Percentiles rank a stretch among this genome's conserved stretches.
These are phyloP conservation scores for Aspergillus aculeatus DNA, from an alignment of 2,329 filamentous ascomycete species.

Conservation along the genomic window DNA sequence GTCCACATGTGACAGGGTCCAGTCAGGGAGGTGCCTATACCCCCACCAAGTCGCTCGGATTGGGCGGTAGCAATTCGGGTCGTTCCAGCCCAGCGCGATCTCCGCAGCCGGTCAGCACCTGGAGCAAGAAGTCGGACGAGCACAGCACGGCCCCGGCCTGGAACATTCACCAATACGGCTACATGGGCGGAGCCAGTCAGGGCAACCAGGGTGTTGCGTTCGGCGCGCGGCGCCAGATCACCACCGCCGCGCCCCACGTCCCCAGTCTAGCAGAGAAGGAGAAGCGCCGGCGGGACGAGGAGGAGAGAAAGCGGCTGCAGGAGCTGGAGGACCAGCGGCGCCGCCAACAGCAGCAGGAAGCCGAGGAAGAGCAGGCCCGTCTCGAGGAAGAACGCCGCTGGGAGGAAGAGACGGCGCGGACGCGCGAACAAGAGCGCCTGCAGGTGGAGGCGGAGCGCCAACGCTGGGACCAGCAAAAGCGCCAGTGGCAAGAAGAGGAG, in stretches of 20 bases:
- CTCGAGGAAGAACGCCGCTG: conserved; percentile 48
- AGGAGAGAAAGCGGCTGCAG: conserved; percentile 50
- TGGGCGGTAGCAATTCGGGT: conserved; percentile 53
- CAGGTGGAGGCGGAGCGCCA: conserved; percentile 48
- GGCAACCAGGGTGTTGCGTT: conserved; percentile 93
- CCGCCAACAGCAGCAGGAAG: conserved; percentile 52
- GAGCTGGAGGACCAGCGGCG: conserved; percentile 51
- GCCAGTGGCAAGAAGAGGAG: conserved; percentile 73
- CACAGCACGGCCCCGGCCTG: conserved; percentile 81
- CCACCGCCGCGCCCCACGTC: conserved; percentile 73
- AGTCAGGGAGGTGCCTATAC: conserved; percentile 47
- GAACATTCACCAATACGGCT: conserved; percentile 98
- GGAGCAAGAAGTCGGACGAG: conserved; percentile 85
- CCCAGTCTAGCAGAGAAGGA: conserved; percentile 85
- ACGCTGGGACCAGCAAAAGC: conserved; percentile 55
- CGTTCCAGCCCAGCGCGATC: conserved; percentile 63
- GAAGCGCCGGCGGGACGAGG: conserved; percentile 60
- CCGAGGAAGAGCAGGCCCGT: conserved; percentile 47
- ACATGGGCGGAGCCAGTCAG: conserved; percentile 96
- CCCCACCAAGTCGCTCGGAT: conserved; percentile 39
- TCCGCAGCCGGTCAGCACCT: conserved; percentile 69
- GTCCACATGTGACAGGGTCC: conserved; percentile 66
- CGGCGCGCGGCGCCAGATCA: conserved; percentile 89
- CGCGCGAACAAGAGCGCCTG: conserved; percentile 52
- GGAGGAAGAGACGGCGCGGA: conserved; percentile 46